These are phyloP conservation scores for Chlamydomonas incerta DNA, from an alignment of 139 green algal species.

Conservation along the genomic window DNA sequence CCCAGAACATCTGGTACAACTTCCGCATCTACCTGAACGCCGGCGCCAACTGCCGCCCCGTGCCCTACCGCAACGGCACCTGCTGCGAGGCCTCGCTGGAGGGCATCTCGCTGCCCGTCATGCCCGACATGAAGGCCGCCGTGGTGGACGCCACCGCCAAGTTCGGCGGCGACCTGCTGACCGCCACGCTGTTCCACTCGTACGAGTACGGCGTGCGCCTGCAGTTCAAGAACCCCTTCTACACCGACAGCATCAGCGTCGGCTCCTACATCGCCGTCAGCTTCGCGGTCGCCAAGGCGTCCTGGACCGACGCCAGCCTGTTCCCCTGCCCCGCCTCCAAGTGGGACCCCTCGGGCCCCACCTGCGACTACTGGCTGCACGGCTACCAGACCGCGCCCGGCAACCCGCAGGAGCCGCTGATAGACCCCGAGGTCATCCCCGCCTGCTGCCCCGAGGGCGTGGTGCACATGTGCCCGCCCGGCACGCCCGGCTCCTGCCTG, in stretches of 20 bases:
- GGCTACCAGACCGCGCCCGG: conserved; percentile 42
- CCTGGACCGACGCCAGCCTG: conserved; percentile 12
- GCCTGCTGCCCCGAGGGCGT: conserved; percentile 60
- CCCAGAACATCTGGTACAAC: not conserved
- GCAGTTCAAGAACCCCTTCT: conserved; percentile 30
- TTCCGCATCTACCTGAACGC: conserved; percentile 20
- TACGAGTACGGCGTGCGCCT: conserved; percentile 39
- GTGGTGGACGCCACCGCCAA: not conserved
- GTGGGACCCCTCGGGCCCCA: conserved; percentile 10
- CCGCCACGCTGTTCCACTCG: not conserved
- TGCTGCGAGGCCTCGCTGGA: conserved; percentile 57
- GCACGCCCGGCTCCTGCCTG: not conserved
- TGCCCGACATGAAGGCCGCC: not conserved
- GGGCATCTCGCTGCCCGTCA: conserved; percentile 38
- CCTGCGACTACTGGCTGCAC: conserved; percentile 53
- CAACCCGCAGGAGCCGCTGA: conserved; percentile 12
- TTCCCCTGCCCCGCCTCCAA: conserved; percentile 53
- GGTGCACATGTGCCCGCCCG: conserved; percentile 29
- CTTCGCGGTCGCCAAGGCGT: not conserved
- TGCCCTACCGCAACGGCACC: conserved; percentile 50
- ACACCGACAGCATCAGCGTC: not conserved
- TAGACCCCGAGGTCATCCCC: conserved; percentile 14
- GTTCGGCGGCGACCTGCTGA: not conserved
- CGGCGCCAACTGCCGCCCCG: conserved; percentile 1
- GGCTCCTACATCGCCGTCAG: not conserved